Evolutionary conservation across 331 rosid species (phyloP), one percentile per base, ranked within the genome.

Genomic region (Spiraea crenata): DNA sequence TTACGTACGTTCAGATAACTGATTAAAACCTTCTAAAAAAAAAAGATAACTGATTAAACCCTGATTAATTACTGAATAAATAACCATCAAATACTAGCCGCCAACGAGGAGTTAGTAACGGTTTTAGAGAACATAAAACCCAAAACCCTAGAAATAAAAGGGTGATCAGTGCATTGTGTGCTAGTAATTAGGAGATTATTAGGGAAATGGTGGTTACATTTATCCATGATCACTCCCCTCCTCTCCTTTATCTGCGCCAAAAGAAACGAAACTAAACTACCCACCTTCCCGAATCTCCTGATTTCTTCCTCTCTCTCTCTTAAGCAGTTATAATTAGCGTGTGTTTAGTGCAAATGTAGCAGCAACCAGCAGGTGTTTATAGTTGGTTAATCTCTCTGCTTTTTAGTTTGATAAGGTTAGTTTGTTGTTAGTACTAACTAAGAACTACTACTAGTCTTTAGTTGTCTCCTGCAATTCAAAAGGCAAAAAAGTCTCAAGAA

Each of bases 401-500:
- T 11, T 11, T 25, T 25, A 25, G 31, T 60, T 41, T 37, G 46
- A 38, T 60, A 60, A 60, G 65, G 46, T 38, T 60, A 37, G 47
- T 41, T 38, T 20, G 31, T 60, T 25, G 3, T 39, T 60, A 60
- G 34, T 25, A 25, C 31, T 25, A 25, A 25, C 31, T 0, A 25
- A 25, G 31, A 25, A 25, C 31, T 25, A 8, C 37, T 41, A 25
- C 19, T 38, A 41, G 49, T 54, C 47, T 67, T 54, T 14, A 70
- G 65, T 25, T 25, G 78, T 74, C 78, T 67, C 35, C 49, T 48
- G 20, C 78, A 35, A 57, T 57, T 74, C 78, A 66, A 73, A 55
- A 55, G 55, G 49, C 47, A 45, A n/a, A 16, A 47, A 34, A 65
- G 42, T 41, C 37, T 47, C 16, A 12, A 31, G 9, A 31, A n/a